Base-by-base conservation (phyloP, 2,329 filamentous ascomycete genomes). In the Tolypocladium ovalisporum region DNA sequence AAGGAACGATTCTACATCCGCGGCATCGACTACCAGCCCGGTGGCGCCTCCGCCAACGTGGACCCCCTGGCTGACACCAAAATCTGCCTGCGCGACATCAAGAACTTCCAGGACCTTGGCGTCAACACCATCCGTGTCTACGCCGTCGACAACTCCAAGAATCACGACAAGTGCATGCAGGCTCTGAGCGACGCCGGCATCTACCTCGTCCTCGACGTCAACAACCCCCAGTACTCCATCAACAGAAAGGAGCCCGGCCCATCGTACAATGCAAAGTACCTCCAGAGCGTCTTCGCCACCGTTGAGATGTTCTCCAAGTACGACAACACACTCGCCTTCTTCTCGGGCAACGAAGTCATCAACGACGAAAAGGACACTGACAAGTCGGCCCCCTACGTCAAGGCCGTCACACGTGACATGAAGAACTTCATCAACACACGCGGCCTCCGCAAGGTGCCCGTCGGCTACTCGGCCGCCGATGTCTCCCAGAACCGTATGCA, bases 41-140 rank as follows among this genome's bases (percentile, higher is more conserved):
- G 81, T 60, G 82, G 81, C 61, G 79, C 80, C 34, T 78, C 80
- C 3, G 71, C 71, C 60, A 76, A 77, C 63, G 55, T 64, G n/a
- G 91, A 96, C 69, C 90, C 91, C 60, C 86, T 96, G 56, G 85
- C 89, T 61, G 86, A 95, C 66, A 68, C 76, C 29, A 73, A 73
- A 4, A 75, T 79, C 67, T 96, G 92, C 82, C 80, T 83, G 71
- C 87, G 91, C 62, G 90, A 96, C 68, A 87, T 96, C 65, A 74
- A 76, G 55, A 79, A 90, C 70, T 96, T 96, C 84, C 83, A 89
- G 77, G 82, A 90, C 63, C 80, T 97, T 54, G 90, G 91, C 54
- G 78, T 96, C 75, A 97, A 97, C 79, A 91, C 90, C 32, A 80
- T 97, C 69, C 91, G 92, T 73, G 88, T 96, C 61, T 97, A 96